A percentile compares a stretch with the other conserved stretches of the same genome.
These are phyloP conservation scores for Brassica carinata DNA, from an alignment of 345 rosid species.

Conservation along the genomic window DNA sequence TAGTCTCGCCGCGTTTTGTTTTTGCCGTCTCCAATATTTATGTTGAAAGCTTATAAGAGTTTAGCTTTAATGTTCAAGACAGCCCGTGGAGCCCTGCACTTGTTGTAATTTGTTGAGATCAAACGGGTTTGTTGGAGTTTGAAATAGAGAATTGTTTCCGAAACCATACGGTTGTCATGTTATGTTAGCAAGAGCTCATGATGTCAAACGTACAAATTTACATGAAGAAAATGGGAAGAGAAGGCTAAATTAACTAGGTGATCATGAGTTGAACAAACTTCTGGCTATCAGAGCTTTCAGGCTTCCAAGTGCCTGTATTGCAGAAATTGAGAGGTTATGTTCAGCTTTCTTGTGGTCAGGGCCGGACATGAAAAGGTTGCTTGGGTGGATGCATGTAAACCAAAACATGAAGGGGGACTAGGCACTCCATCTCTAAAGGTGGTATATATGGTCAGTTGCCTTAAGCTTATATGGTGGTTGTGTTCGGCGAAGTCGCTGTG, in stretches of 20 bases:
- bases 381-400: too few relatives aligned
- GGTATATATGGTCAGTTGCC: too few relatives aligned
- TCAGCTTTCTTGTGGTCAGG: too few relatives aligned
- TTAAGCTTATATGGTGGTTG: too few relatives aligned
- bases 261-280: too few relatives aligned
- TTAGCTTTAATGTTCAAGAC: conserved; percentile 27
- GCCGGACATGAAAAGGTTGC: too few relatives aligned
- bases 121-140: conserved; percentile 32
- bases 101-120: conserved; percentile 38
- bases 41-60: conserved; percentile 32
- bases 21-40: neutral
- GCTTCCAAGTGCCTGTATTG: too few relatives aligned
- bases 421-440: too few relatives aligned
- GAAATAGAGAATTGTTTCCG: conserved; percentile 11
- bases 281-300: too few relatives aligned
- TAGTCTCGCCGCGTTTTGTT: conserved; percentile 12
- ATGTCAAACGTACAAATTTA: neutral
- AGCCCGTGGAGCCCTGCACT: neutral
- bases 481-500: too few relatives aligned
- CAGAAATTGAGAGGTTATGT: too few relatives aligned
- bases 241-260: neutral
- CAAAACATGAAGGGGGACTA: too few relatives aligned
- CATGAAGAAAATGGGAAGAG: neutral
- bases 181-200: neutral
- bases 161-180: neutral